Conservation (phyloP, 2,329 filamentous ascomycete species). For the Coniosporium tulheliwenetii region DNA sequence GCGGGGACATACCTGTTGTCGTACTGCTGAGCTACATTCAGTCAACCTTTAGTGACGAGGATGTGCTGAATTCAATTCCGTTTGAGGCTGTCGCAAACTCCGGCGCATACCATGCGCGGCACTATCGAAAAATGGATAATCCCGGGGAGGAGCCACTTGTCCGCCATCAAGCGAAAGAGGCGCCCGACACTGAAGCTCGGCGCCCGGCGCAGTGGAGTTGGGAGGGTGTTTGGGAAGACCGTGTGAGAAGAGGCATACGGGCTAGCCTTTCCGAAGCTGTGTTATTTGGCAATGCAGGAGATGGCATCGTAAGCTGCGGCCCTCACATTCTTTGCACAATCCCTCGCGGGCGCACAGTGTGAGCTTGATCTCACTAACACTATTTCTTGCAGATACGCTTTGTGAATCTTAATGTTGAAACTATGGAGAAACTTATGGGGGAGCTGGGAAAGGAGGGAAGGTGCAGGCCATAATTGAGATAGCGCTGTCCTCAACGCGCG, state of each 20-base stretch:
- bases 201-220: constrained; percentile 86
- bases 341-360: too few species aligned
- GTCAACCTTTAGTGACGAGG: constrained; percentile 64
- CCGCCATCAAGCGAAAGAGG: too few species aligned
- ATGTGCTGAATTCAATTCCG: constrained; percentile 62
- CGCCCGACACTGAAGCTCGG: constrained; percentile 22
- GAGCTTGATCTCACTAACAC: neutral
- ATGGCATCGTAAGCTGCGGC: constrained; percentile 52
- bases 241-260: constrained; percentile 65
- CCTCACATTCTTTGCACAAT: neutral
- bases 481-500: too few species aligned
- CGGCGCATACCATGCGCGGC: constrained; percentile 90
- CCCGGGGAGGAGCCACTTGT: too few species aligned
- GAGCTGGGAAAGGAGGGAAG: neutral
- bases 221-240: constrained; percentile 91
- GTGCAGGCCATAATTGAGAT: neutral
- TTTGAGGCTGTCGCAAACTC: constrained; percentile 75
- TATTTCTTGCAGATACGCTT: constrained; percentile 12
- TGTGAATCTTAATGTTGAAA: constrained; percentile 11
- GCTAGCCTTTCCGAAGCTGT: constrained; percentile 65
- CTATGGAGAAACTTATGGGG: neutral
- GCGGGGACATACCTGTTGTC: constrained; percentile 36
- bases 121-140: constrained; percentile 27
- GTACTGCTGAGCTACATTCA: constrained; percentile 69
- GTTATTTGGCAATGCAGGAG: constrained; percentile 54